Conservation (phyloP, 306 rosid species). For the Cicer cuneatum region DNA sequence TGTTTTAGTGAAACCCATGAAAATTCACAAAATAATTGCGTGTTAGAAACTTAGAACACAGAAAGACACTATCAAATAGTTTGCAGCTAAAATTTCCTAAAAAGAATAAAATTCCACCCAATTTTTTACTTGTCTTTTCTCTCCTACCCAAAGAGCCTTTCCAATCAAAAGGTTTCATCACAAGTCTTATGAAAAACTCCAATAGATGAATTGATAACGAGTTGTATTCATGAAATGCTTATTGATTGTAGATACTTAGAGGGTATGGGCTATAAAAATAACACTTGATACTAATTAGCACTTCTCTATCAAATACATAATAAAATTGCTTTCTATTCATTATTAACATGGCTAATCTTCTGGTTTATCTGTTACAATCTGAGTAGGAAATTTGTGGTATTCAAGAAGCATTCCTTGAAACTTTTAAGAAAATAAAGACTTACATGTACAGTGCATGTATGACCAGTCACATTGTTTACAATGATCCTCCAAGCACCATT, state of each 20-base stretch:
- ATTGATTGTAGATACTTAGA: neutral
- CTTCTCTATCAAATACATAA: slow-evolving; percentile 25
- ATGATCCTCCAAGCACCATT: slow-evolving; percentile 94
- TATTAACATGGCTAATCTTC: neutral
- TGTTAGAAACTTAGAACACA: neutral
- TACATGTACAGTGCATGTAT: slow-evolving; percentile 91
- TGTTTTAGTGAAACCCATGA: neutral
- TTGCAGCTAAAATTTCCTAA: neutral
- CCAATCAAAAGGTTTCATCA: neutral
- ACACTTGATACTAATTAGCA: slow-evolving; percentile 3
- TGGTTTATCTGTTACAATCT: no score
- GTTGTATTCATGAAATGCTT: slow-evolving; percentile 29
- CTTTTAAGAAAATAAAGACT: slow-evolving; percentile 46
- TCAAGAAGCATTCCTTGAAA: slow-evolving; percentile 38
- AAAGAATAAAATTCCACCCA: neutral
- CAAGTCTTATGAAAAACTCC: slow-evolving; percentile 14
- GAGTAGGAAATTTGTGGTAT: neutral
- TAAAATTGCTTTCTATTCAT: neutral
- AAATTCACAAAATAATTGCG: neutral
- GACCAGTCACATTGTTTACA: slow-evolving; percentile 95
- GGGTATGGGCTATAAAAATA: slow-evolving; percentile 10
- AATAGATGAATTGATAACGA: slow-evolving; percentile 25
- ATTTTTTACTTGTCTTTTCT: neutral
- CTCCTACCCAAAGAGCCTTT: slow-evolving; percentile 7
- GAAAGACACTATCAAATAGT: neutral